Conservation (phyloP, 805 yeast species). For the Candida sakaeoensis region DNA sequence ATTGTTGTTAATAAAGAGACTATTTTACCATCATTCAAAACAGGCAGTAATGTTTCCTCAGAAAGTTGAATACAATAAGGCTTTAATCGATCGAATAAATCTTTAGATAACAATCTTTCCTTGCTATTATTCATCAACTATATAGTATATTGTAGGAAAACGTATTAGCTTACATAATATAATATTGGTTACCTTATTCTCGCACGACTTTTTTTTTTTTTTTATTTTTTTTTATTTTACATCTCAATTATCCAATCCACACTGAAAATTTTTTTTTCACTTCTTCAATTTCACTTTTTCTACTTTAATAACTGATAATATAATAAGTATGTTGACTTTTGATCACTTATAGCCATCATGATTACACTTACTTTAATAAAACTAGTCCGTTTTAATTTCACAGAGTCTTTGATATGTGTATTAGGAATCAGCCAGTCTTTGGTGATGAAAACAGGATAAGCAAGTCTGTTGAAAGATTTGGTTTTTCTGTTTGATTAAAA, state of each 20-base stretch:
- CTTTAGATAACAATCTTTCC: slow-evolving; percentile 17
- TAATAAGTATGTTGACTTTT: slow-evolving; percentile 1
- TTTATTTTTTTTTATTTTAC: no score
- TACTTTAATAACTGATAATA: background rate
- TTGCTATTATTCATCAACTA: no score
- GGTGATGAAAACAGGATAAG: slow-evolving; percentile 3
- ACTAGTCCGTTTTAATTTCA: background rate
- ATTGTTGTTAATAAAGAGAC: slow-evolving; percentile 7
- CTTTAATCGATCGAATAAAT: slow-evolving; percentile 25
- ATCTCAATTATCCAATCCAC: no score
- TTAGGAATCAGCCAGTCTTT: slow-evolving; percentile 7
- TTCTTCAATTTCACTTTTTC: background rate
- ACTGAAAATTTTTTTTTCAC: background rate
- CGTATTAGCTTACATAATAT: background rate
- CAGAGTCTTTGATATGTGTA: slow-evolving; percentile 3
- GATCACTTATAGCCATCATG: slow-evolving; percentile 5
- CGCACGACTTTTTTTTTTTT: background rate
- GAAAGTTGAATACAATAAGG: slow-evolving; percentile 30
- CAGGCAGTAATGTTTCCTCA: slow-evolving; percentile 16
- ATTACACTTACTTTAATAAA: background rate
- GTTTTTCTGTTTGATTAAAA: slow-evolving; percentile 1
- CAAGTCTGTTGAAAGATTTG: no score
- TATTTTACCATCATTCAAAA: slow-evolving; percentile 5
- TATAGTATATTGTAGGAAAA: no score
- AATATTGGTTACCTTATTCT: background rate